Percentiles rank a stretch among this genome's conserved stretches.
These are phyloP conservation scores for Coniferiporia weirii DNA, from an alignment of 1,284 basidiomycete genomes.

Conservation along the genomic window DNA sequence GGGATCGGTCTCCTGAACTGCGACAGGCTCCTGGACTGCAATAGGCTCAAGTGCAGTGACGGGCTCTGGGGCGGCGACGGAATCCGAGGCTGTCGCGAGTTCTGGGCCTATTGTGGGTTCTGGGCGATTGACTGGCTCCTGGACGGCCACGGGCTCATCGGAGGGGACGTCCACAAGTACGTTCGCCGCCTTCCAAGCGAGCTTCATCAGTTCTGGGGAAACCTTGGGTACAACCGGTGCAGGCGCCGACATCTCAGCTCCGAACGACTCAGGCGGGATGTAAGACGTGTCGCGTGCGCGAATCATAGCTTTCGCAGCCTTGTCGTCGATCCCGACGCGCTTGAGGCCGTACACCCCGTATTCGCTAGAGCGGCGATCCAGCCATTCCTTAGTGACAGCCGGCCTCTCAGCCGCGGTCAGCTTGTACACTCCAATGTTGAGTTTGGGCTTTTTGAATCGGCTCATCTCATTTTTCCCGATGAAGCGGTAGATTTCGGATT, in stretches of 20 bases:
- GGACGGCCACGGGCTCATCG: no score
- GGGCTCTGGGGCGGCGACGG: not conserved
- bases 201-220: no score
- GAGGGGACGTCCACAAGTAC: no score
- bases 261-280: not conserved
- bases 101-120: no score
- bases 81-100: no score
- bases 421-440: not conserved
- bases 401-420: not conserved
- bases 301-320: not conserved
- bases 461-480: not conserved
- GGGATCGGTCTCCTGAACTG: no score
- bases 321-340: not conserved
- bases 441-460: not conserved
- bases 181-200: no score
- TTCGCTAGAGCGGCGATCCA: not conserved
- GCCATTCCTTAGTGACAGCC: not conserved
- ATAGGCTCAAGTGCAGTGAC: not conserved
- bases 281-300: not conserved
- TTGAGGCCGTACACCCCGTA: not conserved
- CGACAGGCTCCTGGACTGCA: not conserved
- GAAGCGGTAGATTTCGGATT: not conserved
- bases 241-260: not conserved
- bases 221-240: no score
- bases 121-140: no score